Conservation (phyloP, 2,329 filamentous ascomycete genomes). For the Trichoderma hamatum region DNA sequence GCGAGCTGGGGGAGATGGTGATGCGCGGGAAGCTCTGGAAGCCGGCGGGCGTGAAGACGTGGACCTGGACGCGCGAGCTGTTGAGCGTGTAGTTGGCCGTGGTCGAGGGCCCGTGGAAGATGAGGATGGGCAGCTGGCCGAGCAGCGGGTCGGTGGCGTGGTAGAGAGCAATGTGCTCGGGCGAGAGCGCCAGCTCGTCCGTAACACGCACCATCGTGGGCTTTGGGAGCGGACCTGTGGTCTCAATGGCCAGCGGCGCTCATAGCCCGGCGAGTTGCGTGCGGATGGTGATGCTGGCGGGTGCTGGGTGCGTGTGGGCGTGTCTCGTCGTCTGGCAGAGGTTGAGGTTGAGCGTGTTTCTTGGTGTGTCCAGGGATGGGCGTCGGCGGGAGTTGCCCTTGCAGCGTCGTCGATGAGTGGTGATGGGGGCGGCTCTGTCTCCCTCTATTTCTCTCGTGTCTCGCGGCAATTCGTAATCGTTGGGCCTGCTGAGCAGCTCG, state of each 20-base stretch:
- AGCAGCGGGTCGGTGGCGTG: conserved; percentile 84
- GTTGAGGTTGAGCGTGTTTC: background rate
- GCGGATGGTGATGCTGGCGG: background rate
- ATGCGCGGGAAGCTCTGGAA: conserved; percentile 88
- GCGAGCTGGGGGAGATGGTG: conserved; percentile 89
- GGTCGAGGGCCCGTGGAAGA: conserved; percentile 91
- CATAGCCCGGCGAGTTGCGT: conserved; percentile 27
- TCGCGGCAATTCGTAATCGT: background rate
- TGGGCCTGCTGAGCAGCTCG: background rate
- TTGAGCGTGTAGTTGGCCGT: conserved; percentile 84
- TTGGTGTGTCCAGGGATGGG: background rate
- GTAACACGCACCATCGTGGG: conserved; percentile 82
- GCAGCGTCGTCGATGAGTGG: background rate
- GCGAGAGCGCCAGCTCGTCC: conserved; percentile 75
- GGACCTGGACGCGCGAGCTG: conserved; percentile 91
- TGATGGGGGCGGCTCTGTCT: background rate
- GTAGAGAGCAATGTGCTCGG: conserved; percentile 84
- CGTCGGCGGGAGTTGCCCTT: background rate
- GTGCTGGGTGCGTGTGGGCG: background rate
- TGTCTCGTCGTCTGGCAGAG: background rate
- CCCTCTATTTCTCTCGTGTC: background rate
- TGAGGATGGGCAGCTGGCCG: conserved; percentile 76
- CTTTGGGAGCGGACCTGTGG: conserved; percentile 38
- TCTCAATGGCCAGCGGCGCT: conserved; percentile 32
- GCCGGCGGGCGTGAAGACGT: conserved; percentile 87